Base-by-base conservation (phyloP, 768 basidiomycete species). In the Tylopilus sp. region DNA sequence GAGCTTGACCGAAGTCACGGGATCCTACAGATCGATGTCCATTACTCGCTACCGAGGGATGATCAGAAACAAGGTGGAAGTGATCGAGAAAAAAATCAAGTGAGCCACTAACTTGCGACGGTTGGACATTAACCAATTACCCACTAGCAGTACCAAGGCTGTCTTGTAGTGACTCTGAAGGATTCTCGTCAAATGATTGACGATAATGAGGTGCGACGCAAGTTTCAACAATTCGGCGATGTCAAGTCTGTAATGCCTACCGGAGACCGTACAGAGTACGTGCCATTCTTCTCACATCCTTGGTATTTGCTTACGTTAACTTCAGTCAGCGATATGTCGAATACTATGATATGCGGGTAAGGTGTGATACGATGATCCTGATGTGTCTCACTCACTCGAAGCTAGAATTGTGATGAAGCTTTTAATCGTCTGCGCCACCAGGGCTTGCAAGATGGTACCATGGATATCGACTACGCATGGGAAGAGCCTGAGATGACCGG, bases 11-110 rank as follows among this genome's bases (percentile, higher is more conserved):
- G 48, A 51, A 56, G 35, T 17, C 42, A 42, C 49, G 59, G 45
- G 28, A 38, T 36, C 48, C 39, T 41, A 21, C 20, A 97, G 95
- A 98, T 98, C 67, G 97, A 99, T 73, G 95, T 99, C 1, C 97
- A 99, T 68, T 99, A 94, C 73, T 95, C 93, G 23, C 73, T 98
- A 25, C 97, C 97, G 11, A 85, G 91, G 55, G 91, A 90, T 59
- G 91, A 97, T 49, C 82, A 88, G 56, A 70, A 79, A 78, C 62
- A 80, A 79, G 48, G 83, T 78, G 56, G 61, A 26, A 49, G 77
- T 6, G 67, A 69, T 1, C 62, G 85, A 42, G 93, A 95, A 47
- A 94, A 86, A 69, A 91, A 90, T 66, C 92, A 95, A 71, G 92
- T 87, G 56, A 63, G 69, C 66, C 56, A 17, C 18, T n/a, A 8